Evolutionary conservation across 805 yeast genomes (phyloP).

Genomic region (Candida lessepsii): DNA sequence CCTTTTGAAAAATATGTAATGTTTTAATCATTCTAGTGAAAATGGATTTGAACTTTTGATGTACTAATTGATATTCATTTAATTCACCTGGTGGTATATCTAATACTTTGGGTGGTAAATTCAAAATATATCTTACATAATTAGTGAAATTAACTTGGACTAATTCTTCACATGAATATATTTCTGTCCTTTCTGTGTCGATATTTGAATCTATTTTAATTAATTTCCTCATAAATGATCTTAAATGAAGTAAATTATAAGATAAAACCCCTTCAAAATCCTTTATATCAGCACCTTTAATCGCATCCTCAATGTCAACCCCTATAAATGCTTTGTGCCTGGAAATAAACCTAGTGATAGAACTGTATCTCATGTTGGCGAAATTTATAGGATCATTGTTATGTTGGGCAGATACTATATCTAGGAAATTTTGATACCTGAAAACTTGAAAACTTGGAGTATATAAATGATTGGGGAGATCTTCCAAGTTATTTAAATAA

Average conservation of each 20-base stretch:
- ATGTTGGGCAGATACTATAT: slow-evolving; percentile 30
- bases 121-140: slow-evolving; percentile 33
- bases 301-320: slow-evolving; percentile 19
- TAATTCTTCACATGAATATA: slow-evolving; percentile 31
- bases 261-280: slow-evolving; percentile 32
- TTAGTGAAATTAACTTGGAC: slow-evolving; percentile 38
- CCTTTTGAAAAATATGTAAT: slow-evolving; percentile 25
- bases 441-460: slow-evolving; percentile 30
- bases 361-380: slow-evolving; percentile 23
- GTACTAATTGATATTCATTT: slow-evolving; percentile 22
- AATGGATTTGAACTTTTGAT: slow-evolving; percentile 27
- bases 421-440: slow-evolving; percentile 33
- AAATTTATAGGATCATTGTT: slow-evolving; percentile 38
- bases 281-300: slow-evolving; percentile 19
- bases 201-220: slow-evolving; percentile 17
- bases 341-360: slow-evolving; percentile 15
- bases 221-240: slow-evolving; percentile 27
- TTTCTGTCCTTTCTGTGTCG: slow-evolving; percentile 9
- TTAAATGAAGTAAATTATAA: slow-evolving; percentile 25
- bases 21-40: slow-evolving; percentile 27
- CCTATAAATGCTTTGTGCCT: slow-evolving; percentile 19
- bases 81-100: slow-evolving; percentile 16
- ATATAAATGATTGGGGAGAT: slow-evolving; percentile 20
- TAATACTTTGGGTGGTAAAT: slow-evolving; percentile 24
- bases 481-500: slow-evolving; percentile 24